Evolutionary conservation across 2,329 filamentous ascomycete species (phyloP).

Genomic region (Aspergillus pseudonomiae): DNA sequence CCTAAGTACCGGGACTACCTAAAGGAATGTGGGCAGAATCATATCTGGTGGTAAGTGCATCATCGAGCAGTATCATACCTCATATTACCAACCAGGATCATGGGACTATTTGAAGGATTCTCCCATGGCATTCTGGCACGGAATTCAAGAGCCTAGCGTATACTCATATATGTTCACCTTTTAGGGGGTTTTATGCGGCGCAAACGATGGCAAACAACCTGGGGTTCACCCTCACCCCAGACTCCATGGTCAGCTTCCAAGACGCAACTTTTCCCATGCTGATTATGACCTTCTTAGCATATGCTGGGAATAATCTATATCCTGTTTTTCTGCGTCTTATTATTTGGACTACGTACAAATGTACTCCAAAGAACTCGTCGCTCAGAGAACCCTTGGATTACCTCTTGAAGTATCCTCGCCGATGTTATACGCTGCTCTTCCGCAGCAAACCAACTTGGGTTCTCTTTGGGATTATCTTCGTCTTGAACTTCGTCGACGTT

Average conservation of each 20-base stretch:
- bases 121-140: background rate
- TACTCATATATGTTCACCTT: background rate
- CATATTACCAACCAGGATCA: background rate
- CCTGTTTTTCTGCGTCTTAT: constrained; percentile 59
- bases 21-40: constrained; percentile 42
- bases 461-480: constrained; percentile 54
- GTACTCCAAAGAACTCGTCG: constrained; percentile 42
- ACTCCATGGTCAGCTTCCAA: constrained; percentile 56
- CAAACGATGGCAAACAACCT: constrained; percentile 58
- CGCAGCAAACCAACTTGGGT: constrained; percentile 63
- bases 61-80: background rate
- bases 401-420: constrained; percentile 63
- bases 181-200: constrained; percentile 53
- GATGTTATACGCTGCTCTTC: constrained; percentile 67
- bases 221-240: constrained; percentile 58
- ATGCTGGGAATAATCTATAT: constrained; percentile 51
- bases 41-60: constrained; percentile 54
- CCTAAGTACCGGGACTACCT: constrained; percentile 48
- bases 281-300: constrained; percentile 44
- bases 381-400: constrained; percentile 53
- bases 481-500: constrained; percentile 59
- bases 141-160: background rate
- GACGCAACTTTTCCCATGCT: constrained; percentile 46
- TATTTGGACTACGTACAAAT: constrained; percentile 59
- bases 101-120: background rate